Base-by-base conservation (phyloP, 352 stramenopile species). In the Globisporangium carolinianum region DNA sequence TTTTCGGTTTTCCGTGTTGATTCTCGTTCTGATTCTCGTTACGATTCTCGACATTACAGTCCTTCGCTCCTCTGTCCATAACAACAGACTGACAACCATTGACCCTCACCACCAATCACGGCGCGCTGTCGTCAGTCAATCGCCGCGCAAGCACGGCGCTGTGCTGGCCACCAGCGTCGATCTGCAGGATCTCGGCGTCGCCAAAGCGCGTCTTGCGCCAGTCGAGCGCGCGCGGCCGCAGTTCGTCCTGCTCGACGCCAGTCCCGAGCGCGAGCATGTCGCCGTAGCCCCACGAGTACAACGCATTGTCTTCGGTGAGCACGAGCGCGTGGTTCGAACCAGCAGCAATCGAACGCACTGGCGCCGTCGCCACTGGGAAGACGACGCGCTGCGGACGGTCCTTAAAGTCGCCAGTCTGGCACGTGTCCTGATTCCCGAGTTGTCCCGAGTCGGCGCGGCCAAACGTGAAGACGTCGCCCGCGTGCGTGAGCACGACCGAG, bases 401-500 rank as follows among this genome's bases (percentile, higher is more conserved):
- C 60, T 89, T 90, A 60, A 91, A 93, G 47, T 86, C 79, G 39
- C 86, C 84, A 14, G 76, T 88, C 51, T 70, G 70, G 61, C 85
- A 87, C 36, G 75, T 75, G 37, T 90, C 82, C 38, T 92, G 66
- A 56, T 69, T 76, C 41, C 96, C 96, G 1, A 98, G 81, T 67
- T 98, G 88, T 3, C 96, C 95, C 41, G 92, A 98, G 71, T 99
- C 96, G 18, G 79, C 82, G 41, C 96, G 87, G 37, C 97, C 97
- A 55, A 96, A 98, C 41, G 89, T 70, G 66, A 92, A 98, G 6
- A 99, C 58, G 4, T 86, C 68, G 10, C 96, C 94, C 45, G 89
- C 71, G 36, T 73, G 86, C 48, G 80, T 88, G n/a, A 98, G 65
- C 42, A 96, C 87, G 17, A 98, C 75, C 38, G 89, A 97, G 74